Base-by-base conservation (phyloP, 805 yeast genomes). In the Zygoascus tannicola region DNA sequence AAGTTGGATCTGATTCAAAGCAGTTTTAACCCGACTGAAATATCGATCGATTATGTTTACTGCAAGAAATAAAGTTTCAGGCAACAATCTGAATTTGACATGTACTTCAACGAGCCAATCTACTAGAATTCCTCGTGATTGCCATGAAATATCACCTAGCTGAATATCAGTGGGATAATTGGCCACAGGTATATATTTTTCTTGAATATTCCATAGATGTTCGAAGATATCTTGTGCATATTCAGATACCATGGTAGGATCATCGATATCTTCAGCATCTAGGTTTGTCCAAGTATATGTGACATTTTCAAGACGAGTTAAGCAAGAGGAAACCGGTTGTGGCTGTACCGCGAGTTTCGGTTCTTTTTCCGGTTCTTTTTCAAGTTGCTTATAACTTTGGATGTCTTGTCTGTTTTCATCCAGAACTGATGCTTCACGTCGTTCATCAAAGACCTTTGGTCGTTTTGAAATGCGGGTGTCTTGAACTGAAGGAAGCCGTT, bases 101-200 rank as follows among this genome's bases (percentile, higher is more conserved):
- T 86, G 96, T 60, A 87, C 88, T 59, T 85, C 94, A 8, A 85
- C 85, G 52, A 87, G 70, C 97, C 97, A 87, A 64, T 88, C 95
- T n/a, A 87, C 85, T 46, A 87, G 67, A 42, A 87, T 83, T 5
- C 86, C 80, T 52, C 97, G 74, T 83, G 84, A 82, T 49, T 78
- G 75, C 45, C 95, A 94, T 55, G 81, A 77, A 53, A 85, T 63
- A 21, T 21, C 37, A 16, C 32, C 19, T 47, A 78, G 77, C 41
- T 74, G 71, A 59, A 80, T 84, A 62, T 77, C 71, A 49, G 66
- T 69, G 32, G 84, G 63, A 59, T 84, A 85, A 39, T 63, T 63
- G 22, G 67, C 63, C 35, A 63, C 56, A 16, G 87, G 95, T 56
- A 85, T 67, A 38, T 90, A 85, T 56, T 75, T 72, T 37, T 71